These are phyloP conservation scores for Tephrocybe sp. DNA, from an alignment of 768 basidiomycete genomes.

Conservation along the genomic window DNA sequence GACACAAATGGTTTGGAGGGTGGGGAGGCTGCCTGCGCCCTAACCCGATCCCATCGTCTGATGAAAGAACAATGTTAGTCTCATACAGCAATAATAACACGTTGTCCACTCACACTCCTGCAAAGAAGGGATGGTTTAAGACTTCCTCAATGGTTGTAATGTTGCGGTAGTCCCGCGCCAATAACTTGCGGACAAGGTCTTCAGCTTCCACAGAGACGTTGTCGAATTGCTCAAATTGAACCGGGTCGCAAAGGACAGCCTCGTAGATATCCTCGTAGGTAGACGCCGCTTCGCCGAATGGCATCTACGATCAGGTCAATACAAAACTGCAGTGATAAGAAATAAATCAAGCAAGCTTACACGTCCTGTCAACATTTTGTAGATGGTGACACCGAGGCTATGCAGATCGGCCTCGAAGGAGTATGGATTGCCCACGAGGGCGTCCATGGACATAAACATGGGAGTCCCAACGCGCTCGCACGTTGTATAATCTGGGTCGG, in stretches of 20 bases:
- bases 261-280: neutral
- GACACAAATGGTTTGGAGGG: slow-evolving; percentile 3
- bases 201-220: slow-evolving; percentile 1
- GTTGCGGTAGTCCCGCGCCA: neutral
- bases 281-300: slow-evolving; percentile 6
- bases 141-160: slow-evolving; percentile 1
- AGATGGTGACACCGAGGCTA: slow-evolving; percentile 10
- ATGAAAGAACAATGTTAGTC: neutral
- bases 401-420: slow-evolving; percentile 12
- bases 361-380: slow-evolving; percentile 8
- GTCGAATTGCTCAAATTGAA: slow-evolving; percentile 4
- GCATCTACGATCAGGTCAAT: slow-evolving; percentile 2
- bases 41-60: slow-evolving; percentile 3
- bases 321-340: neutral
- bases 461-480: slow-evolving; percentile 12
- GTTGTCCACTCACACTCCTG: slow-evolving; percentile 6
- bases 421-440: slow-evolving; percentile 5
- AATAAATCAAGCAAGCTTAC: neutral
- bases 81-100: neutral
- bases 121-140: slow-evolving; percentile 11
- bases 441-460: slow-evolving; percentile 8
- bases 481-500: neutral
- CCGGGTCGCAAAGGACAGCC: slow-evolving; percentile 1
- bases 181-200: slow-evolving; percentile 4
- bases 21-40: neutral